Percentiles rank a stretch among this genome's conserved stretches.
Conservation (phyloP, 176 grass and related monocot species). For the Hyparrhenia diplandra region DNA sequence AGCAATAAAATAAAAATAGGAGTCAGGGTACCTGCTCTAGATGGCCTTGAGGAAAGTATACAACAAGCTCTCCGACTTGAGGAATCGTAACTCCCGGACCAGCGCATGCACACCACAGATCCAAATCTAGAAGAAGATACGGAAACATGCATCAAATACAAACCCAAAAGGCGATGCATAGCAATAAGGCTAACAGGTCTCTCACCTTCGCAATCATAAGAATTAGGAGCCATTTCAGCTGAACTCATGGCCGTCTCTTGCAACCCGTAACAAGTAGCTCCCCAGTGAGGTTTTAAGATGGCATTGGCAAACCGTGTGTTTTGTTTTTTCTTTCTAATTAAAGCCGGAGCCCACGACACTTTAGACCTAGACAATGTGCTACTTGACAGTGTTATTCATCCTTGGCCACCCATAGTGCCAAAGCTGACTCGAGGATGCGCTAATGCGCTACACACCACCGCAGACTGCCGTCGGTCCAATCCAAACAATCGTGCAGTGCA, state of each 20-base stretch:
- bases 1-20: background rate
- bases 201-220: background rate
- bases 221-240: background rate
- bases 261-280: background rate
- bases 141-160: background rate
- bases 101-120: background rate
- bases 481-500: too few relatives aligned
- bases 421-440: too few relatives aligned
- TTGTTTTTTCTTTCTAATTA: too few relatives aligned
- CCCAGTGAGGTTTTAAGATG: too few relatives aligned
- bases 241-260: background rate
- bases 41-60: slow-evolving; percentile 7
- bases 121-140: background rate
- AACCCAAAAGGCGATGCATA: background rate
- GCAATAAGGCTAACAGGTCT: background rate
- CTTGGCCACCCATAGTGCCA: too few relatives aligned
- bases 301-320: too few relatives aligned
- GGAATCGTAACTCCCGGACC: background rate
- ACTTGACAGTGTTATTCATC: too few relatives aligned
- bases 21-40: background rate
- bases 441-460: too few relatives aligned
- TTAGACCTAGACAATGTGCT: too few relatives aligned
- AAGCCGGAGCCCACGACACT: too few relatives aligned
- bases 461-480: too few relatives aligned
- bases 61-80: background rate